These are phyloP conservation scores for Termitomyces sp. DNA, from an alignment of 768 basidiomycete species.

Conservation along the genomic window DNA sequence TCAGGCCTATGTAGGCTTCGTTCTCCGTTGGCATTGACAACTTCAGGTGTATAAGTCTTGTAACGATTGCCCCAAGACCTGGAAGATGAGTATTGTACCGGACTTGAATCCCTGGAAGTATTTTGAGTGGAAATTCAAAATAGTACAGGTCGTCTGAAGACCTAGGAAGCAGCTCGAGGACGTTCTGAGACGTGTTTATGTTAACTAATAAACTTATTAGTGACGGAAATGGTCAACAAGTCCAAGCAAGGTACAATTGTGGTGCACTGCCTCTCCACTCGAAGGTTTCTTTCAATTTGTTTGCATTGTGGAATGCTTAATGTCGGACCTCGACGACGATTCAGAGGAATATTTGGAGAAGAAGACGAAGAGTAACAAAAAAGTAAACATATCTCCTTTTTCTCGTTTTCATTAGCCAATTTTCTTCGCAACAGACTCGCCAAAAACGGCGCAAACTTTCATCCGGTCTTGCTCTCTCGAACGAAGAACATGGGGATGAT, in stretches of 20 bases:
- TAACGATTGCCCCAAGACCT: no score
- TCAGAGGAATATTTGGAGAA: slow-evolving; percentile 13
- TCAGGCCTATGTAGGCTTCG: no score
- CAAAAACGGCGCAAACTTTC: slow-evolving; percentile 17
- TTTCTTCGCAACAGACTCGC: not conserved
- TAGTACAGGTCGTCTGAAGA: not conserved
- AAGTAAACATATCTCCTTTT: slow-evolving; percentile 1
- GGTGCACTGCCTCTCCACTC: no score
- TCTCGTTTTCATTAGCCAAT: not conserved
- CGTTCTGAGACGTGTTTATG: no score
- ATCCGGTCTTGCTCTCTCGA: not conserved
- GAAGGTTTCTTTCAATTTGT: no score
- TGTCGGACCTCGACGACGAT: not conserved
- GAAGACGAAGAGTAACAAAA: not conserved
- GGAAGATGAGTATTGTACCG: no score
- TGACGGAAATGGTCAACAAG: not conserved
- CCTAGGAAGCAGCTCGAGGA: not conserved
- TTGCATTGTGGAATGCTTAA: not conserved
- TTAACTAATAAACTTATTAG: no score
- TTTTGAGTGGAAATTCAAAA: not conserved
- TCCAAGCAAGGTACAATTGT: not conserved
- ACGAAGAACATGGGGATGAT: not conserved
- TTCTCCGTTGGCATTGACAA: no score
- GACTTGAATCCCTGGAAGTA: no score
- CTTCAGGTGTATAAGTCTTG: no score